Percentiles rank a stretch among this genome's conserved stretches.
Evolutionary conservation across 352 stramenopile genomes (phyloP).

Genomic region (Phytophthora fragariaefolia): DNA sequence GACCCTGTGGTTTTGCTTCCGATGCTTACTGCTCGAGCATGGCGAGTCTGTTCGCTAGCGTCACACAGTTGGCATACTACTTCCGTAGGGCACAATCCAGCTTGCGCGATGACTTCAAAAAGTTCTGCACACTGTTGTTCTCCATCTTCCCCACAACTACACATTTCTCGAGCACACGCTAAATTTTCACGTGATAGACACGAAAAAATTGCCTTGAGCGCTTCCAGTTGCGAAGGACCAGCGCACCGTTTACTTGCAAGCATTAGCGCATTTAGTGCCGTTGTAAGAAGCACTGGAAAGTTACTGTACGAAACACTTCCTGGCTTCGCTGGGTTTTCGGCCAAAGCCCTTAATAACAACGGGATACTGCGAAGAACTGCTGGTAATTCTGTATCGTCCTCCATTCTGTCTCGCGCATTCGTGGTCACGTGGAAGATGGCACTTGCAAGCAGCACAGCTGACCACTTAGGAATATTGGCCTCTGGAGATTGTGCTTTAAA

Average conservation of each 20-base stretch:
- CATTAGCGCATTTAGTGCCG: conserved; percentile 42
- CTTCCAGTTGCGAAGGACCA: conserved; percentile 42
- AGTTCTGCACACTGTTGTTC: conserved; percentile 19
- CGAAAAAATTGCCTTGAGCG: conserved; percentile 47
- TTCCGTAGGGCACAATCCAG: conserved; percentile 52
- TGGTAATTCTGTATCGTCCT: conserved; percentile 46
- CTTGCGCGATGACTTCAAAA: conserved; percentile 40
- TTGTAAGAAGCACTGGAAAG: conserved; percentile 38
- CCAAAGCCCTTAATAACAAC: conserved; percentile 37
- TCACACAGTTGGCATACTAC: conserved; percentile 52
- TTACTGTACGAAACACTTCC: conserved; percentile 15
- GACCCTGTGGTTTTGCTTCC: conserved; percentile 17
- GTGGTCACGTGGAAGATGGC: conserved; percentile 54
- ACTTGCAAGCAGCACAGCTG: conserved; percentile 42
- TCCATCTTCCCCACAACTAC: conserved; percentile 16
- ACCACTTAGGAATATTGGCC: conserved; percentile 32
- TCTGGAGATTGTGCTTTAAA: conserved; percentile 6
- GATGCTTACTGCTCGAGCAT: conserved; percentile 34
- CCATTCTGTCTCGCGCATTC: conserved; percentile 48
- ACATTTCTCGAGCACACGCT: conserved; percentile 29
- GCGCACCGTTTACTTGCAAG: conserved; percentile 46
- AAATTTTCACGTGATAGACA: conserved; percentile 53
- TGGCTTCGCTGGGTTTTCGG: conserved; percentile 17
- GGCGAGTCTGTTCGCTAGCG: conserved; percentile 37
- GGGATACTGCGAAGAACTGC: conserved; percentile 47